Conservation (phyloP, 208 protist genomes). For the Crithidia mellificae region DNA sequence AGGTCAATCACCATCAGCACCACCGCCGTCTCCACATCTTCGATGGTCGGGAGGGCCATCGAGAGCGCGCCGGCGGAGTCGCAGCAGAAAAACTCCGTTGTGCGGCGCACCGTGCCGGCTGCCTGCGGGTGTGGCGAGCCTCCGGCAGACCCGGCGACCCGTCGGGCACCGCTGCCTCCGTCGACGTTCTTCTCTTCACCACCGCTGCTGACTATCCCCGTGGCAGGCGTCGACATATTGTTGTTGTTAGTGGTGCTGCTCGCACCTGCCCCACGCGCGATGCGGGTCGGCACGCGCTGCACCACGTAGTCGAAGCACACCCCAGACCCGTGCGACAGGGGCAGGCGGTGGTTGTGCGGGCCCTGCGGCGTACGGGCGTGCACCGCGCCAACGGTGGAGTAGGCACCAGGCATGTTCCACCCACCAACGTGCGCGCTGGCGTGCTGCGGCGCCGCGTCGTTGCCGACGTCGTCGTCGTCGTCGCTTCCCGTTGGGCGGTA, state of each 20-base stretch:
- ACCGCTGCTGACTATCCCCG: background rate
- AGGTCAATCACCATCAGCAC: slow-evolving; percentile 81
- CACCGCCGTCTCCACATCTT: slow-evolving; percentile 60
- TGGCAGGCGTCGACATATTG: background rate
- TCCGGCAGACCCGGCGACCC: background rate
- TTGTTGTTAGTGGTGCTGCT: too few species aligned
- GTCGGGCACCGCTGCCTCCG: background rate
- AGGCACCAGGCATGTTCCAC: slow-evolving; percentile 18
- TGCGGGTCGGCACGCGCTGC: slow-evolving; percentile 50
- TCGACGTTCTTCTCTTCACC: background rate
- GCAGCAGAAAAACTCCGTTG: slow-evolving; percentile 86
- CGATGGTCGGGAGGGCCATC: slow-evolving; percentile 69
- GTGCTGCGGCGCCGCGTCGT: slow-evolving; percentile 9
- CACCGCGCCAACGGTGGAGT: slow-evolving; percentile 13
- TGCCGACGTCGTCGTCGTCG: slow-evolving; percentile 22
- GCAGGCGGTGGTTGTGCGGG: slow-evolving; percentile 13
- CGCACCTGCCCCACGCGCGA: slow-evolving; percentile 1
- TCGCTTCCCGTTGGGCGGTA: slow-evolving; percentile 29
- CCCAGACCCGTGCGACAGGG: slow-evolving; percentile 58
- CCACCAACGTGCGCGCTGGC: background rate
- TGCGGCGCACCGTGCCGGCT: slow-evolving; percentile 26
- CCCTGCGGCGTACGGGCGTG: slow-evolving; percentile 9
- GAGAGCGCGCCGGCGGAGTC: slow-evolving; percentile 73
- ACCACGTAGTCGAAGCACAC: slow-evolving; percentile 70
- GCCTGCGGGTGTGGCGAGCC: background rate